Evolutionary conservation across 768 basidiomycete species (phyloP), one percentile per base, ranked within the genome.

Genomic region (Naganishia antarctica): DNA sequence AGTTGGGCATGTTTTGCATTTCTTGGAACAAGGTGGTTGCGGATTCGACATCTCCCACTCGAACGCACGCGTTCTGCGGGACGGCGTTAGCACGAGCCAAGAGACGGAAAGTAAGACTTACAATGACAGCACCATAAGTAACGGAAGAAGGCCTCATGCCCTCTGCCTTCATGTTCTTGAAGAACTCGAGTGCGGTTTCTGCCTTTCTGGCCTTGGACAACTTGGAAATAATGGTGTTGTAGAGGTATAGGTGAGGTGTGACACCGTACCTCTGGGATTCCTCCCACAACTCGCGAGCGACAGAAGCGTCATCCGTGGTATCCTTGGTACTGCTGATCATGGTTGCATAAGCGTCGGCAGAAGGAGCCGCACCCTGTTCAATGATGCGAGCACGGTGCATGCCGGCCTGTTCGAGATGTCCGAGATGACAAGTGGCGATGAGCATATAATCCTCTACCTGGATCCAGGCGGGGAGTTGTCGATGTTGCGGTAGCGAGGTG

Each of bases 221-320:
- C 80, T 94, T 93, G 68, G 90, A 91, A 78, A 99, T 97, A 79
- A 93, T 87, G 70, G 90, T 97, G 81, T 99, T 98, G 81, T 88
- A 99, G 41, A 99, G 83, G 79, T 87, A 99, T 49, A 87, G 82
- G 72, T 90, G 92, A 16, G 91, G 87, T 32, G 72, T 69, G 41
- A 94, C 88, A 9, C 85, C 85, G 28, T 84, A 83, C 46, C 79
- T 76, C 66, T 85, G 82, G 23, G 87, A 82, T 76, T 99, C 93
- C 29, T 86, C 80, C 80, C 87, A 98, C 31, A 97, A 83, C 31
- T 85, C 82, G 77, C 91, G 80, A 0, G 91, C 93, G 68, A 91
- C 89, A 3, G 86, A 83, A 0, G 91, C 87, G 70, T 98, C 94
- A 76, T 98, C 94, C 12, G 96, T 98, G 23, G 94, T 96, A 69